Base-by-base conservation (phyloP, 2,329 filamentous ascomycete species). In the Colletotrichum higginsianum region DNA sequence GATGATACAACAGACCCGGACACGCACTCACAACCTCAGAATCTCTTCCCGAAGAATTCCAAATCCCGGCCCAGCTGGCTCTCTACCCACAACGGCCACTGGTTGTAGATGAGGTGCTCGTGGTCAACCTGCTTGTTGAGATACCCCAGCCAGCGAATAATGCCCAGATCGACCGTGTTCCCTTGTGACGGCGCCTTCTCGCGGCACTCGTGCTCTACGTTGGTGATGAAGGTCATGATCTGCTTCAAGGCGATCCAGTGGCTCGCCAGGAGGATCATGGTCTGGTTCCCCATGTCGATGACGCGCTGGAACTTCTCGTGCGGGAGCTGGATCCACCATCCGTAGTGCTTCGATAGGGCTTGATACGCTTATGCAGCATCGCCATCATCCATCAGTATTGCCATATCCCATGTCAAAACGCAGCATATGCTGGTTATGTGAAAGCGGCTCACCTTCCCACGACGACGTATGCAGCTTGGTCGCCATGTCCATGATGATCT, bases 261-360 rank as follows among this genome's bases (percentile, higher is more conserved):
- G 61, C 86, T 75, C 44, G 85, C 85, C 52, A 90, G 80, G 40
- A 90, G 78, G 50, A 86, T 66, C 68, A 84, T 83, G 18, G 83
- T 83, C 75, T 86, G 86, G 75, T 84, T 85, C 38, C 75, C 74
- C 38, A 83, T 79, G 76, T 88, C 84, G 73, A 89, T 82, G 63
- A 90, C 78, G 61, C 81, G 80, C 73, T 86, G 84, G 77, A 90
- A 89, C 58, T 83, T 80, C 46, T 82, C 81, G 74, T 89, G 87
- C 11, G 87, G 84, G 9, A 90, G 82, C 77, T 87, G 82, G 82
- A 89, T 89, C 87, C 87, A 89, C 88, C 87, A 90, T 4, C 77
- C 82, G 76, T 88, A 89, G 75, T 88, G 86, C 65, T 82, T 79
- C 52, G 81, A 82, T 63, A 89, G 82, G n/a, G 84, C 79, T 72